Percentiles rank a stretch among this genome's conserved stretches.
Conservation (phyloP, 495 filamentous ascomycete species). For the Pyronema omphalodes region DNA sequence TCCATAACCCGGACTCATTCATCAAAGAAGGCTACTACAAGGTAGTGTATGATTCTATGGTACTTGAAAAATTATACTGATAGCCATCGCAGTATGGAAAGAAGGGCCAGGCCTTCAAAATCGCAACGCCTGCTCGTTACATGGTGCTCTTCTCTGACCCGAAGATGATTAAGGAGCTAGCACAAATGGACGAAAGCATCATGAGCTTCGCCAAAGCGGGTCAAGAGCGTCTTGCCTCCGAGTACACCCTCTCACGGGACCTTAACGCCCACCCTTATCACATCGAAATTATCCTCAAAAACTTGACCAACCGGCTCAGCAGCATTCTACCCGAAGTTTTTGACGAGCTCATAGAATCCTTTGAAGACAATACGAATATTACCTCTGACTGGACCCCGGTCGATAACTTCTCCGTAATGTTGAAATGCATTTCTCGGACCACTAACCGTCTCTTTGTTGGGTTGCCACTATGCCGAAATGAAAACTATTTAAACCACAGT, state of each 20-base stretch:
- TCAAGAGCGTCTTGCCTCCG: conserved; percentile 5
- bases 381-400: conserved; percentile 12
- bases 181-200: conserved; percentile 7
- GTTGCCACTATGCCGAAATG: conserved; percentile 12
- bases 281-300: conserved; percentile 9
- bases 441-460: conserved; percentile 16
- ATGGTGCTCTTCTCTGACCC: conserved; percentile 12
- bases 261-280: conserved; percentile 7
- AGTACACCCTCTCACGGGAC: conserved; percentile 11
- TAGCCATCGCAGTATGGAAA: neutral
- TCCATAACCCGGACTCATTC: conserved; percentile 3
- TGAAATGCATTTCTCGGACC: conserved; percentile 5
- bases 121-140: conserved; percentile 14
- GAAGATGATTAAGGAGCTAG: conserved; percentile 14
- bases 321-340: conserved; percentile 15
- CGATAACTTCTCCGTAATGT: conserved; percentile 10
- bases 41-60: neutral
- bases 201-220: conserved; percentile 12
- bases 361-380: conserved; percentile 14
- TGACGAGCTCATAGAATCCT: conserved; percentile 11
- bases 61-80: too few relatives aligned
- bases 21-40: conserved; percentile 15
- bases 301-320: conserved; percentile 15
- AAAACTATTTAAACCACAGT: conserved; percentile 12
- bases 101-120: conserved; percentile 10